These are phyloP conservation scores for Agaricus blazei DNA, from an alignment of 768 basidiomycete species.

Conservation along the genomic window DNA sequence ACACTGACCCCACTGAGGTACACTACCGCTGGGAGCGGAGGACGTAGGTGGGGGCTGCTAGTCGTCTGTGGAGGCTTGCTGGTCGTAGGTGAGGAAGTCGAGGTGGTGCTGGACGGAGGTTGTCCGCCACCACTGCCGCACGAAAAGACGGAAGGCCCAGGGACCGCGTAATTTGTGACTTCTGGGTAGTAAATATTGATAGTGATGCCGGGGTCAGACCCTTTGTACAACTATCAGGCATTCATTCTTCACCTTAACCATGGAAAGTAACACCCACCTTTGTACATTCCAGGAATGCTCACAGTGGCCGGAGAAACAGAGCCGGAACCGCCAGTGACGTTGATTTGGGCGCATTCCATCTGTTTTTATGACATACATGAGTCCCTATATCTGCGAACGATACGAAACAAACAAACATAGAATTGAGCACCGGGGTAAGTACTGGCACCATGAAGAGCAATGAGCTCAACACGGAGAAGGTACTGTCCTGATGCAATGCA, in stretches of 20 bases:
- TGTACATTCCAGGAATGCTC: conserved; percentile 44
- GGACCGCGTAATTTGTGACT: conserved; percentile 11
- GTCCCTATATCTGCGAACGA: background rate
- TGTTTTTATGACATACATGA: conserved; percentile 16
- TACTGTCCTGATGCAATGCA: conserved; percentile 46
- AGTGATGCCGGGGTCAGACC: conserved; percentile 11
- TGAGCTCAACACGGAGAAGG: conserved; percentile 46
- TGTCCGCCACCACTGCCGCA: conserved; percentile 23
- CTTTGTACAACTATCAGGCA: background rate
- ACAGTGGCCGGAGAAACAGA: conserved; percentile 36
- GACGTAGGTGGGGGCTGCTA: background rate
- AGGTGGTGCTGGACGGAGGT: conserved; percentile 8
- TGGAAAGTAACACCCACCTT: conserved; percentile 17
- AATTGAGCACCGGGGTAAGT: conserved; percentile 52
- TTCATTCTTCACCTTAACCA: background rate
- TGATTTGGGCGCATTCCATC: conserved; percentile 46
- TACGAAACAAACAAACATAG: conserved; percentile 31
- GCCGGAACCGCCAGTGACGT: conserved; percentile 38
- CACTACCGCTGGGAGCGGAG: conserved; percentile 17
- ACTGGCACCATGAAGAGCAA: conserved; percentile 33
- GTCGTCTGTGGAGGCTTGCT: conserved; percentile 16
- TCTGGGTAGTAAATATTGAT: conserved; percentile 13
- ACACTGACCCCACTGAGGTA: conserved; percentile 38
- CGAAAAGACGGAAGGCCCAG: conserved; percentile 35
- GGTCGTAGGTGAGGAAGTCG: conserved; percentile 12